Evolutionary conservation across 352 stramenopile genomes (phyloP).

Genomic region (Pythium coloratum): DNA sequence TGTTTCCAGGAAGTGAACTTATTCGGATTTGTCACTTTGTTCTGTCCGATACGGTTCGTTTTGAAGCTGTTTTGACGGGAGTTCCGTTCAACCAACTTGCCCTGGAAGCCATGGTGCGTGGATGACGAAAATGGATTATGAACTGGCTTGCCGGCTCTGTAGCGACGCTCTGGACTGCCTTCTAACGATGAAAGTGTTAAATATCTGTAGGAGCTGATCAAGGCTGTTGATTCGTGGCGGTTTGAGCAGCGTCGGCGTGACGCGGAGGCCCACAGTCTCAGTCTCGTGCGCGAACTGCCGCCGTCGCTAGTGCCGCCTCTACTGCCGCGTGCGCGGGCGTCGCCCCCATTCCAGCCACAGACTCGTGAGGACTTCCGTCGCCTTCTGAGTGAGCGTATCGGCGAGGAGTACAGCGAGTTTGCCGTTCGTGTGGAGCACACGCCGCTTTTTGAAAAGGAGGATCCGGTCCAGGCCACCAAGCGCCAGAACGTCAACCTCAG

Average conservation of each 20-base stretch:
- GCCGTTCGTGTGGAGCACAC: not conserved
- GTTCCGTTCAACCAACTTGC: constrained; percentile 1
- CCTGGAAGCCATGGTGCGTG: constrained; percentile 3
- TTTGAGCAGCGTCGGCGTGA: constrained; percentile 53
- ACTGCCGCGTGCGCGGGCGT: constrained; percentile 5
- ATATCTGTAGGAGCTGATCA: constrained; percentile 38
- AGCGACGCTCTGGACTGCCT: not conserved
- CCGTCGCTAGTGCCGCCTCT: constrained; percentile 37
- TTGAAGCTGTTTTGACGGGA: not conserved
- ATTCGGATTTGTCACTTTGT: not conserved
- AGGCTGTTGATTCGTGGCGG: constrained; percentile 43
- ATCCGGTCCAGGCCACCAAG: constrained; percentile 37
- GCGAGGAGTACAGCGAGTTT: constrained; percentile 44
- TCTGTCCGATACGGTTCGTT: not conserved
- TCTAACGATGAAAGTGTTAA: not conserved
- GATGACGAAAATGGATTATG: not conserved
- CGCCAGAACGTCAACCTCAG: constrained; percentile 39
- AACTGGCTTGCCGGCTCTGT: not conserved
- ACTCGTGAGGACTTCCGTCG: constrained; percentile 42
- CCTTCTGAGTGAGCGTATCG: constrained; percentile 42
- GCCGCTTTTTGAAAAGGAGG: constrained; percentile 25
- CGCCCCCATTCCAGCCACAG: constrained; percentile 21
- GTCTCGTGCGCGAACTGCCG: constrained; percentile 44
- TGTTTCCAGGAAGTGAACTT: not conserved
- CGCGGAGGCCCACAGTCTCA: constrained; percentile 48